These are phyloP conservation scores for Anethum foeniculum DNA, from an alignment of 140 eudicot genomes.

Conservation along the genomic window DNA sequence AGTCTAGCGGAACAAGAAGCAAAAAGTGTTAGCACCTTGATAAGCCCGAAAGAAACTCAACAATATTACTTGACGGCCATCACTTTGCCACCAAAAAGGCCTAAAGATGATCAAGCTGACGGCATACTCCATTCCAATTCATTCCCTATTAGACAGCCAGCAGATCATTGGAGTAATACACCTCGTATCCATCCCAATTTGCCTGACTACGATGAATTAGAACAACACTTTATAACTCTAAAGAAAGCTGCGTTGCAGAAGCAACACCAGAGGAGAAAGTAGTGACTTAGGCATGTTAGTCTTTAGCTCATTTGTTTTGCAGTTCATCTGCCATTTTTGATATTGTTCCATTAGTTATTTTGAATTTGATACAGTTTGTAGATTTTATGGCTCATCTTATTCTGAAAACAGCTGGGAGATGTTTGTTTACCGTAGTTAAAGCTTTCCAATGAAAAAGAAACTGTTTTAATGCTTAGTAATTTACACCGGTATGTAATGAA, in stretches of 20 bases:
- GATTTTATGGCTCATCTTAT: not conserved
- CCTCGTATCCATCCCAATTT: slow-evolving; percentile 73
- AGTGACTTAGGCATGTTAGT: slow-evolving; percentile 1
- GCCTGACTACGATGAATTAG: slow-evolving; percentile 69
- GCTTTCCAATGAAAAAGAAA: not conserved
- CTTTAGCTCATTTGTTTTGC: not conserved
- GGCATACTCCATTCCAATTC: slow-evolving; percentile 28
- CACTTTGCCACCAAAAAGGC: slow-evolving; percentile 39
- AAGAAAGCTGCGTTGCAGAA: slow-evolving; percentile 42
- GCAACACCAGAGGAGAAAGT: slow-evolving; percentile 7
- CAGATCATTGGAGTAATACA: not conserved
- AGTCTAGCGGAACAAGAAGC: not conserved
- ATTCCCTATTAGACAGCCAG: slow-evolving; percentile 26
- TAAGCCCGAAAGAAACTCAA: not conserved
- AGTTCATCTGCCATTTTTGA: not conserved
- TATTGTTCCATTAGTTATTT: not conserved
- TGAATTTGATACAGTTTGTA: not conserved
- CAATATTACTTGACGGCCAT: slow-evolving; percentile 30
- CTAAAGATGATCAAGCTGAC: slow-evolving; percentile 13
- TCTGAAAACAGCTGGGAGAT: not conserved
- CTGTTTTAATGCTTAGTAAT: not conserved
- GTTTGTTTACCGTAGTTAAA: not conserved
- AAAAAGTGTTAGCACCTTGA: not conserved
- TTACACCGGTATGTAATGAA: not conserved
- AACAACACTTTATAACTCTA: slow-evolving; percentile 52